A percentile compares a stretch with the other conserved stretches of the same genome.
Conservation (phyloP, 169 alveolate species). For the Eimeria falciformis region DNA sequence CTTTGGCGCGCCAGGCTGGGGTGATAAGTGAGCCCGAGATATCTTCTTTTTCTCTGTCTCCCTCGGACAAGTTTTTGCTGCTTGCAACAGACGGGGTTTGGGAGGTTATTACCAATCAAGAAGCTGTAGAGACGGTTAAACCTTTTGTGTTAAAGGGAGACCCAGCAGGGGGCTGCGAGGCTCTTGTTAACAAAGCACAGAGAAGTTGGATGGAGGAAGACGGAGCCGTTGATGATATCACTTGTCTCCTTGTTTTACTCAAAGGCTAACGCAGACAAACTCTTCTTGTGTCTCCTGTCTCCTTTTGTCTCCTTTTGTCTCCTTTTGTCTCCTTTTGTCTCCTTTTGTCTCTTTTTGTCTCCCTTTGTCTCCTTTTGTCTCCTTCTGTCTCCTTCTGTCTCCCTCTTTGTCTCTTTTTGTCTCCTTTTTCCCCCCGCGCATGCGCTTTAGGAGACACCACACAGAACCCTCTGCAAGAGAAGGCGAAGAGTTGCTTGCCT, state of each 20-base stretch:
- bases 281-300: no score
- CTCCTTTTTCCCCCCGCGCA: background rate
- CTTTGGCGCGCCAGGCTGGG: conserved; percentile 89
- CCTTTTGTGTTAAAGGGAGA: conserved; percentile 24
- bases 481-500: no score
- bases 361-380: no score
- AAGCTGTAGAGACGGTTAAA: conserved; percentile 84
- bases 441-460: no score
- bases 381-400: no score
- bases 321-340: no score
- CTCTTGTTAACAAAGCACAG: conserved; percentile 83
- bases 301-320: no score
- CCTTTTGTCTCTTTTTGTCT: no score
- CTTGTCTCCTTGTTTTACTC: conserved; percentile 81
- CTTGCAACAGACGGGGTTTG: conserved; percentile 88
- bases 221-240: conserved; percentile 84
- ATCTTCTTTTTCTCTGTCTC: background rate
- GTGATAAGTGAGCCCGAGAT: conserved; percentile 91
- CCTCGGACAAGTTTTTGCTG: conserved; percentile 72
- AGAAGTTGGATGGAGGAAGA: conserved; percentile 80
- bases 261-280: no score
- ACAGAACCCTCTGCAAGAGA: no score
- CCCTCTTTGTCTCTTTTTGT: background rate
- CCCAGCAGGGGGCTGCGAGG: conserved; percentile 84
- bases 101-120: conserved; percentile 86